phyloP scores from a whole-genome alignment of 2,329 filamentous ascomycete genomes.

The Bipolaris victoriae region DNA sequence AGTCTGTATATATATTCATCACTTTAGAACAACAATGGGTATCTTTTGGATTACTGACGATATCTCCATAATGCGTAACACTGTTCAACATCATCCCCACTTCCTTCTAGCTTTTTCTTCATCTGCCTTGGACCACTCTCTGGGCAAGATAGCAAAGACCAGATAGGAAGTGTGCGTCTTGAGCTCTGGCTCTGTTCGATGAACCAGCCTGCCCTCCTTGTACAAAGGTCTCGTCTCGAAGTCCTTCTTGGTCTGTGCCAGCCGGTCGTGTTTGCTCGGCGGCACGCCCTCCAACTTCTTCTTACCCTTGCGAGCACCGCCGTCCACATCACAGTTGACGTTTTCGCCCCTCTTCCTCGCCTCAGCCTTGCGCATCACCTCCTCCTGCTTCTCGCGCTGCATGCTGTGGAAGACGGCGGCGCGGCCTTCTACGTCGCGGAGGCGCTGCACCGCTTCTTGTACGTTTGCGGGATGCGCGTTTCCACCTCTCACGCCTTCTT shows the following conservation, averaged over 20 bases:
- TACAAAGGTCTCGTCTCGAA: slow-evolving; percentile 56
- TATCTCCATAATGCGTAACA: too few species aligned
- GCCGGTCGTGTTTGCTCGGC: slow-evolving; percentile 40
- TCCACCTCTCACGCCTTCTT: slow-evolving; percentile 70
- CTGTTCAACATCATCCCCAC: too few species aligned
- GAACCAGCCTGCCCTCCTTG: slow-evolving; percentile 77
- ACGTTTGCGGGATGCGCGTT: slow-evolving; percentile 75
- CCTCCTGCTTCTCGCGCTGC: slow-evolving; percentile 50
- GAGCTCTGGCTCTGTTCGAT: slow-evolving; percentile 83
- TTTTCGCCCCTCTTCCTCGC: slow-evolving; percentile 42
- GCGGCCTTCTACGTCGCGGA: slow-evolving; percentile 75
- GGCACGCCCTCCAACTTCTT: slow-evolving; percentile 33
- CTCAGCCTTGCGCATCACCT: slow-evolving; percentile 52
- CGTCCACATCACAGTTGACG: slow-evolving; percentile 28
- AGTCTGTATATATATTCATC: too few species aligned
- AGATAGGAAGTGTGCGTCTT: slow-evolving; percentile 98
- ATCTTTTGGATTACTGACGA: too few species aligned
- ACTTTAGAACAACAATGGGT: too few species aligned
- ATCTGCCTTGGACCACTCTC: slow-evolving; percentile 82
- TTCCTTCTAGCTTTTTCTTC: slow-evolving; percentile 64
- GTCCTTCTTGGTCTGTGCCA: slow-evolving; percentile 37
- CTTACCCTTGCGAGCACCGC: slow-evolving; percentile 20
- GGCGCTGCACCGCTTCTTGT: slow-evolving; percentile 74
- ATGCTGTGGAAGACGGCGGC: slow-evolving; percentile 67
- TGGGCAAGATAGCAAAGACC: slow-evolving; percentile 88